A percentile compares a stretch with the other conserved stretches of the same genome.
phyloP scores from a whole-genome alignment of 129 eudicot species.

The Calendula officinalis region DNA sequence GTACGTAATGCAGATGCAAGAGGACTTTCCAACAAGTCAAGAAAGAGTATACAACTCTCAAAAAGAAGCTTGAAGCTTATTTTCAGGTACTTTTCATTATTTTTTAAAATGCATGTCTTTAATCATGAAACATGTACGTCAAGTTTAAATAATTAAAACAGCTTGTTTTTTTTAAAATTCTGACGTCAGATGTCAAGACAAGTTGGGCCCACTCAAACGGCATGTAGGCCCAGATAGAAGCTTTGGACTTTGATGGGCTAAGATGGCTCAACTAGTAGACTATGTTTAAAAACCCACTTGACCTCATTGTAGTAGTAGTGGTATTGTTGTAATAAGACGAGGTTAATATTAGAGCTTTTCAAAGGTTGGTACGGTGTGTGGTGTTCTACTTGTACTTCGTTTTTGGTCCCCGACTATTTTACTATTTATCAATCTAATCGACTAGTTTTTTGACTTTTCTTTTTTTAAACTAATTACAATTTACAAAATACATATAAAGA shows the following conservation, averaged over 20 bases:
- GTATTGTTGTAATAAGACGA: conserved; percentile 28
- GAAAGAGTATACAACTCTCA: conserved; percentile 76
- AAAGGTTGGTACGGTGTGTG: conserved; percentile 27
- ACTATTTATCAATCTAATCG: conserved; percentile 15
- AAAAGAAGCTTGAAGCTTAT: conserved; percentile 78
- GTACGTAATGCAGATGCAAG: conserved; percentile 58
- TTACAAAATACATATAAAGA: no score
- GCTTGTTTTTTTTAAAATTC: neutral
- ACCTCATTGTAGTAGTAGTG: conserved; percentile 17
- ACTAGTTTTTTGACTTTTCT: no score
- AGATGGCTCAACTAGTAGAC: neutral
- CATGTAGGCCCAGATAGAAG: conserved; percentile 54
- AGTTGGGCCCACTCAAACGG: conserved; percentile 65
- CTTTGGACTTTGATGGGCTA: neutral
- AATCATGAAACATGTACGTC: neutral
- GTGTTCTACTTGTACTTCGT: conserved; percentile 22
- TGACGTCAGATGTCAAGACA: conserved; percentile 73
- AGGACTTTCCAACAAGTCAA: conserved; percentile 77
- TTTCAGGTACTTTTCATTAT: conserved; percentile 57
- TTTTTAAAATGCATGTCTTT: neutral
- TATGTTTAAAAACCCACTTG: conserved; percentile 21
- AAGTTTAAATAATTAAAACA: neutral
- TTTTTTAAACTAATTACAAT: no score
- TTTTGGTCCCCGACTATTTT: conserved; percentile 21
- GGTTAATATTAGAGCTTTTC: neutral